Percentiles rank a stretch among this genome's conserved stretches.
Conservation (phyloP, 2,329 filamentous ascomycete species). For the Ophiostoma piceae region DNA sequence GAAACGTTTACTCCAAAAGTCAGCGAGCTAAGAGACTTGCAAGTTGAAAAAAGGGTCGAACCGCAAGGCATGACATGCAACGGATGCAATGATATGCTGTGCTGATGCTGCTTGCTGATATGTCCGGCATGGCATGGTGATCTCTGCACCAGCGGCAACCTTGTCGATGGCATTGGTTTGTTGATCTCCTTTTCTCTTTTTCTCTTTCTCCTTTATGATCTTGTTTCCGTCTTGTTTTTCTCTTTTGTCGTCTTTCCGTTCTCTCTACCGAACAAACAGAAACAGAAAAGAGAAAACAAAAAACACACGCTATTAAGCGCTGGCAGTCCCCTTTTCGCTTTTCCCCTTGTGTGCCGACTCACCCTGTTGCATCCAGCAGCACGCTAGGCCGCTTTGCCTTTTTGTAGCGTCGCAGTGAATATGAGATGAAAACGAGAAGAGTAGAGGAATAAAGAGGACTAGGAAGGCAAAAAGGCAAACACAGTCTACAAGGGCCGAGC, state of each 20-base stretch:
- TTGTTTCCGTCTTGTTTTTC: neutral
- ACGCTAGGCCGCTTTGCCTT: neutral
- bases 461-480: neutral
- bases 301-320: neutral
- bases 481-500: neutral
- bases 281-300: neutral
- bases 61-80: neutral
- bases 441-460: neutral
- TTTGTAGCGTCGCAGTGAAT: neutral
- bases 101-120: neutral
- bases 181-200: neutral
- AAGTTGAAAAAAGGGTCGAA: slow-evolving; percentile 12
- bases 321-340: neutral
- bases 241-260: neutral
- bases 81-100: neutral
- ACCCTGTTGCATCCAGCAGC: neutral
- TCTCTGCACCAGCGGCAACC: slow-evolving; percentile 2
- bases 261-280: neutral
- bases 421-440: slow-evolving; percentile 3
- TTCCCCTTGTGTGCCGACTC: neutral
- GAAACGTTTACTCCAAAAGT: neutral
- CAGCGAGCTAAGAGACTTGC: too few species aligned
- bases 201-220: too few species aligned
- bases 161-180: neutral
- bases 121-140: neutral